phyloP scores from a whole-genome alignment of 352 stramenopile species.

The Pythium apleroticum region DNA sequence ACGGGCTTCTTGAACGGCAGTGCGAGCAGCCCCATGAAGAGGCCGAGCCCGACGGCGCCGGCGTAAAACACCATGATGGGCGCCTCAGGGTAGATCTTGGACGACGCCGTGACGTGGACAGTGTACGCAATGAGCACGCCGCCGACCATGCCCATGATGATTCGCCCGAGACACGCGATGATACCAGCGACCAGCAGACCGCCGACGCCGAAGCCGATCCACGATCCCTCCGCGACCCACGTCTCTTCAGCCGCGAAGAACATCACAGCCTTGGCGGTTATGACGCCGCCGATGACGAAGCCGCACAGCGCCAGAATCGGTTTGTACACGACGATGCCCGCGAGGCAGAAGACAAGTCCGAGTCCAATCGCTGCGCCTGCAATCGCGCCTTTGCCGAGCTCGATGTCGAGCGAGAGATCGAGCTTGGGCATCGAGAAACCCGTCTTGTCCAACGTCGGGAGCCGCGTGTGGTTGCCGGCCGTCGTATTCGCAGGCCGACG shows the following conservation, averaged over 20 bases:
- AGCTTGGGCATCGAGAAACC: background rate
- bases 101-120: background rate
- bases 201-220: background rate
- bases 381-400: background rate
- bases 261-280: background rate
- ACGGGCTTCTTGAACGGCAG: conserved; percentile 25
- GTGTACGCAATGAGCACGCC: conserved; percentile 1
- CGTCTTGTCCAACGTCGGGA: background rate
- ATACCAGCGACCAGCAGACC: background rate
- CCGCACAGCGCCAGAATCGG: background rate
- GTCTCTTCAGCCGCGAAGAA: background rate
- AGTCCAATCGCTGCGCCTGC: background rate
- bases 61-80: conserved; percentile 29
- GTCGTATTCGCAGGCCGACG: background rate
- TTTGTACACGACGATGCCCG: conserved; percentile 1
- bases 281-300: background rate
- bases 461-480: background rate
- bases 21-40: conserved; percentile 45
- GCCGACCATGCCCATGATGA: conserved; percentile 2
- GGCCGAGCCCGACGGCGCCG: conserved; percentile 40
- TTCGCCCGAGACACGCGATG: background rate
- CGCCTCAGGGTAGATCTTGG: background rate
- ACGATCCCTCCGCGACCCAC: background rate
- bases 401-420: background rate
- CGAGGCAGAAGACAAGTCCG: background rate